phyloP scores from a whole-genome alignment of 495 filamentous ascomycete genomes.

The Darksidea phi region DNA sequence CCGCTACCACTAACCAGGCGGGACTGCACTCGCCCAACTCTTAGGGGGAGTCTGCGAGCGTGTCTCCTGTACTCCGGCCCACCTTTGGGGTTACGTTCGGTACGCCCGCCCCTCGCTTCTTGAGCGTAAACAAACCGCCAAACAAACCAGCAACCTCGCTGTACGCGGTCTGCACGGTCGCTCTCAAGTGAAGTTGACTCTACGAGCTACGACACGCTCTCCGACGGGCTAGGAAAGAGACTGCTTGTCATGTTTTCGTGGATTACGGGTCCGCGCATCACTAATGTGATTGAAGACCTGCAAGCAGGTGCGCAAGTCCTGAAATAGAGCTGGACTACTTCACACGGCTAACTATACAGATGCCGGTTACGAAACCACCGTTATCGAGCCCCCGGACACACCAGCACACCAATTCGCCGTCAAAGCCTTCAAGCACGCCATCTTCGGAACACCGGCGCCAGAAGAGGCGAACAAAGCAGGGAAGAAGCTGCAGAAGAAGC shows the following conservation, averaged over 20 bases:
- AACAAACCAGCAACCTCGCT: conserved; percentile 10
- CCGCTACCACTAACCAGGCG: too few species aligned
- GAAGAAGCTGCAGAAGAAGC: conserved; percentile 28
- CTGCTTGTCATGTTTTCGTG: conserved; percentile 41
- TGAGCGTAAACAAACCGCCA: conserved; percentile 30
- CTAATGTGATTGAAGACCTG: conserved; percentile 34
- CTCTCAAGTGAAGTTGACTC: background rate
- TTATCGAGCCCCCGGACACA: conserved; percentile 74
- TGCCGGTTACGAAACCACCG: conserved; percentile 25
- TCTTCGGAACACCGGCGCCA: conserved; percentile 76
- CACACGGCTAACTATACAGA: conserved; percentile 7
- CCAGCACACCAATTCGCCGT: conserved; percentile 92
- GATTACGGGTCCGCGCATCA: conserved; percentile 41
- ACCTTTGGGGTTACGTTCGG: background rate
- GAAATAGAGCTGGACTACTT: background rate
- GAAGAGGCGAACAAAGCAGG: conserved; percentile 21
- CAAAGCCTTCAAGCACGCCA: conserved; percentile 83
- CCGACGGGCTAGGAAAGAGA: background rate
- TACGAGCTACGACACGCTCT: background rate
- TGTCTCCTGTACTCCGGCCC: background rate
- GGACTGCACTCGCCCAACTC: too few species aligned
- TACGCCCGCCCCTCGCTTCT: conserved; percentile 8
- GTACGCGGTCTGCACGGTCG: conserved; percentile 6
- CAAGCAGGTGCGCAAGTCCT: conserved; percentile 22
- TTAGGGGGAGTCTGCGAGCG: background rate